Evolutionary conservation across 371 early-diverging fungal genomes (phyloP), one percentile per base, ranked within the genome.

Genomic region (Catenaria anguillulae): DNA sequence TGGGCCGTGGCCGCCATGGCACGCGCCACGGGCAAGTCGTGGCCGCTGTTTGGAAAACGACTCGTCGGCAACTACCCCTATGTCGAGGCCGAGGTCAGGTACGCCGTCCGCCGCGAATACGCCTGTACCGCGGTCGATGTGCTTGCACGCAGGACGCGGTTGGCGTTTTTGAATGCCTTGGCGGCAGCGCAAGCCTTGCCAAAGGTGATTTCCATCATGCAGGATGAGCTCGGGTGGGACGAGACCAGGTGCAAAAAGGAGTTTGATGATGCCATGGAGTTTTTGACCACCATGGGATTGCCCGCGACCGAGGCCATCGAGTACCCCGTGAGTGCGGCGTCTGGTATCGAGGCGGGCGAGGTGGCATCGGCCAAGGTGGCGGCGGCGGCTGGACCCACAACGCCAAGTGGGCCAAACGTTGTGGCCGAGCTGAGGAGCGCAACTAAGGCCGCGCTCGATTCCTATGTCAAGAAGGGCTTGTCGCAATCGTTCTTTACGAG

Each of bases 61-160:
- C 70, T 99, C 36, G 79, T 82, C n/a, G 50, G 50, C 6, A 81
- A 82, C 37, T 94, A 97, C 70, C 92, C 93, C 40, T 98, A 90
- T 68, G 82, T 94, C 42, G 93, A 92, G 66, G 90, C 95, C 37
- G 99, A 99, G 76, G 86, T 98, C 17, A 82, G 90, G 19, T 98
- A 97, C 70, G 88, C 92, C 31, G 85, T 87, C 56, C 83, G 86
- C 65, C 77, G 89, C 69, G 99, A 99, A 75, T 90, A 88, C 70
- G 99, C 98, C 5, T 79, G 88, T 68, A 93, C 88, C 29, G 87
- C 86, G 15, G 89, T 92, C 65, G 96, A 99, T 75, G 92, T 98
- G 29, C 70, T 99, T 35, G 94, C 87, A 33, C 88, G 97, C 52
- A 89, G 99, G 61, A 86, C 88, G 34, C 85, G 97, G 33, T 79